Evolutionary conservation across 441 rosid genomes (phyloP), one percentile per base, ranked within the genome.

Genomic region (Gossypium davidsonii): DNA sequence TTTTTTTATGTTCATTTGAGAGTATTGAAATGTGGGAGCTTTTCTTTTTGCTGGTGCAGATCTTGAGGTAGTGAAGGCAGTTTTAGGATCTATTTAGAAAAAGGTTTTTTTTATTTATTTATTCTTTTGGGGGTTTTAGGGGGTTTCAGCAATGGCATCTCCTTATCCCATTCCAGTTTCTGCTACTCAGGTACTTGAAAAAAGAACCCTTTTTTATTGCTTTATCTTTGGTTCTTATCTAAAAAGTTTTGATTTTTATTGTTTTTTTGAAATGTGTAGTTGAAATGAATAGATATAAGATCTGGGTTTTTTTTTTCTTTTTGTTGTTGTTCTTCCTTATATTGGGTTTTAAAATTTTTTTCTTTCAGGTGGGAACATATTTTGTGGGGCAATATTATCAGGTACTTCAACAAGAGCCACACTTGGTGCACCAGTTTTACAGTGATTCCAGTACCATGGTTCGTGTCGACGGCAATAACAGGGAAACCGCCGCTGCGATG

Each of bases 341-440:
- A 12, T 18, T 25, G 14, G 34, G 6, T 4, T 31, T 31, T 31
- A 0, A 31, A 31, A 31, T 0, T 31, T 44, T 17, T 2, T 55
- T 55, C 63, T 55, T 64, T 68, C 72, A 94, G 99, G 91, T 94
- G 46, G 98, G 98, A 48, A 88, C 92, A 44, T 91, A 91, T 72
- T 94, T 94, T 77, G 98, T 94, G 66, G 87, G 85, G 49, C 94
- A 91, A 83, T 94, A 94, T 76, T 94, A 92, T 79, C 90, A 86
- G 75, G 85, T 92, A 37, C 73, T 94, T 48, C 91, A 91, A 81
- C 90, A 86, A 55, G 87, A 91, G 78, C 99, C 97, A 10, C 85
- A 88, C 28, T 85, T 83, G 67, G 90, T 89, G 66, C 84, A 89
- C 76, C 94, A 88, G 75, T 94, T 94, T 81, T 92, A 92, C 75